A percentile compares a stretch with the other conserved stretches of the same genome.
Evolutionary conservation across 1,284 basidiomycete genomes (phyloP).

Genomic region (Puccinia horiana): DNA sequence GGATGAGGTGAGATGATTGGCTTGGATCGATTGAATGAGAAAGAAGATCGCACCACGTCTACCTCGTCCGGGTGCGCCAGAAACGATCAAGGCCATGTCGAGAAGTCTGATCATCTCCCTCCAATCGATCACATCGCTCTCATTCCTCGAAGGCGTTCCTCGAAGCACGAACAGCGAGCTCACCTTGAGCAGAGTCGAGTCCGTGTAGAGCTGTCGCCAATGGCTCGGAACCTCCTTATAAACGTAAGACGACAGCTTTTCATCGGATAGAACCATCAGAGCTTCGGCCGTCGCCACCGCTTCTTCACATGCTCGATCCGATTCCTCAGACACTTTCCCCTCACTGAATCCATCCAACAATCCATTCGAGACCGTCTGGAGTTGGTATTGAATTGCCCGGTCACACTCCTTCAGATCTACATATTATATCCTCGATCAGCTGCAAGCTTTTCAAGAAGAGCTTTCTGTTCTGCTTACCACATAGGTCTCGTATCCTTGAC

Average conservation of each 20-base stretch:
- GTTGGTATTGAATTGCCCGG: slow-evolving; percentile 11
- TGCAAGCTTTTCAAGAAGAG: no score
- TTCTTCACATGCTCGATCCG: neutral
- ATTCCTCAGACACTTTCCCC: no score
- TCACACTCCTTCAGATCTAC: slow-evolving; percentile 37
- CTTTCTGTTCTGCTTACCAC: slow-evolving; percentile 13
- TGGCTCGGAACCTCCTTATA: slow-evolving; percentile 59
- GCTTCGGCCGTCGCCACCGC: slow-evolving; percentile 48
- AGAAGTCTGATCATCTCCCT: slow-evolving; percentile 64
- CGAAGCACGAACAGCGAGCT: slow-evolving; percentile 41
- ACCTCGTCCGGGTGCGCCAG: slow-evolving; percentile 71
- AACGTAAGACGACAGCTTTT: slow-evolving; percentile 59
- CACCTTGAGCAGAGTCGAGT: slow-evolving; percentile 58
- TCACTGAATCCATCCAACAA: neutral
- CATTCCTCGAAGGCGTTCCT: neutral
- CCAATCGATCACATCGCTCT: slow-evolving; percentile 43
- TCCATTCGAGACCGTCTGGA: neutral
- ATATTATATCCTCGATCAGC: no score
- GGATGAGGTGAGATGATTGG: neutral
- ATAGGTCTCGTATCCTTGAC: slow-evolving; percentile 28
- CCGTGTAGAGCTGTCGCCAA: slow-evolving; percentile 62
- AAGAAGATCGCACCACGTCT: slow-evolving; percentile 67
- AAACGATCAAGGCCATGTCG: slow-evolving; percentile 79
- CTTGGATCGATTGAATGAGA: slow-evolving; percentile 65
- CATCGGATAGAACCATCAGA: slow-evolving; percentile 59